phyloP scores from a whole-genome alignment of 2,329 filamentous ascomycete genomes.

The Aspergillus vadensis region DNA sequence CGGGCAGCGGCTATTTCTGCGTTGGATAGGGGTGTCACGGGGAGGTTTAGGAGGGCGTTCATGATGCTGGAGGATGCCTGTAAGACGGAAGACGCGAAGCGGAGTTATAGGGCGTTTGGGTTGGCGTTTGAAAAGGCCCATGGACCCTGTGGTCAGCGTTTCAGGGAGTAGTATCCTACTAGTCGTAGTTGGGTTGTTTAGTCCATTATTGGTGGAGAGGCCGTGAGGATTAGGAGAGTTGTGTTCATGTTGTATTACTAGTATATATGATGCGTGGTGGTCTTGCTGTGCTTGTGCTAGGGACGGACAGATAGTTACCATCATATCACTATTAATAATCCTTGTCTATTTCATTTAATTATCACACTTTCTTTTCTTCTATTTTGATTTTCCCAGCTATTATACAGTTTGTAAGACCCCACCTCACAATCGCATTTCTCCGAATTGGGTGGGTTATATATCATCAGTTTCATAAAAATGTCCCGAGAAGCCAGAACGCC shows the following conservation, averaged over 20 bases:
- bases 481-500: background rate
- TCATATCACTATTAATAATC: background rate
- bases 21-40: slow-evolving; percentile 15
- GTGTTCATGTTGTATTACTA: too few species aligned
- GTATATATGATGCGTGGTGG: background rate
- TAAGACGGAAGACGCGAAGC: slow-evolving; percentile 36
- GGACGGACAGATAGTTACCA: background rate
- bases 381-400: background rate
- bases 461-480: slow-evolving; percentile 3
- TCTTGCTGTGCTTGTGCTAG: background rate
- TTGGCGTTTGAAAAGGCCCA: slow-evolving; percentile 23
- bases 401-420: background rate
- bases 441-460: background rate
- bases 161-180: slow-evolving; percentile 1
- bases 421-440: background rate
- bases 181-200: slow-evolving; percentile 10
- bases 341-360: background rate
- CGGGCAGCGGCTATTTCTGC: slow-evolving; percentile 12
- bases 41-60: slow-evolving; percentile 36
- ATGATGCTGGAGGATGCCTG: slow-evolving; percentile 38
- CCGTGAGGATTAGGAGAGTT: too few species aligned
- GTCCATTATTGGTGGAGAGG: background rate
- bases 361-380: background rate
- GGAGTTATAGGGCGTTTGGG: slow-evolving; percentile 36
- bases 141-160: slow-evolving; percentile 23